Evolutionary conservation across 139 green algal genomes (phyloP), one percentile per base, ranked within the genome.

Genomic region (Chlorella sorokiniana): DNA sequence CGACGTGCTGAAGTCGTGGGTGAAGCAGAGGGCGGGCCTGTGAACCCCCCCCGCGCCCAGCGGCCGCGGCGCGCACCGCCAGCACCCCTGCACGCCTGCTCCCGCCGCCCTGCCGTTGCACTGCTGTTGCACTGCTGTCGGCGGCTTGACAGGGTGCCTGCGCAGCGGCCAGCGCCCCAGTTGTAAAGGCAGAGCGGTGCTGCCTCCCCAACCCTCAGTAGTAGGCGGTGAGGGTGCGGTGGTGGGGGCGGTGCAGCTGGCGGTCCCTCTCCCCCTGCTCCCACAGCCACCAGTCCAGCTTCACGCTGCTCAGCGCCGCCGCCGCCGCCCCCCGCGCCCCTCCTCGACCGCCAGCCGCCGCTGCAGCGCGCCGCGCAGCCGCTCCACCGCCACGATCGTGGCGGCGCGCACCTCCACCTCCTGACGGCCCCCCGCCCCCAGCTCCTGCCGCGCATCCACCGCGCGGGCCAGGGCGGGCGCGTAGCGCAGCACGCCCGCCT

Each of bases 231-330:
- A 94, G 74, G 0, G 90, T 94, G 45, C 92, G 82, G 79, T 97
- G 93, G 83, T 96, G 93, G 1, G 89, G 91, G 23, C 82, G 84
- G 44, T 94, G 78, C 29, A 35, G 51, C 7, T 86, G 33, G 1
- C 84, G 78, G 4, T 67, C 44, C 20, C 44, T 37, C 86, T 97
- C 94, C 8, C 93, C 94, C 18, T 84, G n/a, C 38, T 94, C 86
- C 94, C 94, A 97, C 44, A 97, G 83, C 86, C 88, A 95, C 94
- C 94, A 97, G 63, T 97, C 94, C 38, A 97, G 73, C 71, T 91
- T 82, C 27, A 97, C 83, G 64, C 84, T 88, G 54, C 25, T 38
- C 25, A 75, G 59, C 33, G 71, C 14, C 14, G 29, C 5, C 18
- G 29, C 59, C 27, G 35, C 22, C 8, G 7, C 29, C 6, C 20